Base-by-base conservation (phyloP, 495 filamentous ascomycete genomes). In the Aspergillus cristatus region DNA sequence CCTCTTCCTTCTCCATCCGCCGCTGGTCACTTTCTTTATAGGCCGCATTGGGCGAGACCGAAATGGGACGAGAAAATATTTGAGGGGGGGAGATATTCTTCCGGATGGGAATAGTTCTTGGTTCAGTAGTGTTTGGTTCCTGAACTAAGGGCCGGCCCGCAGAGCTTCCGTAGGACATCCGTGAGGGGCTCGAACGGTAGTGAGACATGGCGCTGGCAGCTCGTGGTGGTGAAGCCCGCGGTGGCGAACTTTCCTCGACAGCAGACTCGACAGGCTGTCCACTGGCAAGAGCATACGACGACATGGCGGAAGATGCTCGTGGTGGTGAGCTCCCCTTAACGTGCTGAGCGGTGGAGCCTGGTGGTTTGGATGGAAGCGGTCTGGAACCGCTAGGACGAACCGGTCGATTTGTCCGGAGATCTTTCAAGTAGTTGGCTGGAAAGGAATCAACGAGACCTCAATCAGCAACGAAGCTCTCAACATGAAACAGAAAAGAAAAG, bases 1-100 rank as follows among this genome's bases (percentile, higher is more conserved):
- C 83, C 54, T 95, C 86, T 53, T 90, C 82, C 51, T 81, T 84
- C 57, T 95, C 88, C 68, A 89, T 82, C 71, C 83, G 86, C 38
- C 88, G 70, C 49, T 82, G 78, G 11, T 78, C 81, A 37, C 74
- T 81, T 64, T 94, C 87, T 14, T 79, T 78, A 60, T 94, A 95
- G 2, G 71, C 72, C 14, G 75, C 69, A 28, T 62, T 76, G 8
- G 77, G 72, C 3, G 63, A 58, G 34, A 45, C 39, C 12, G 62
- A 38, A 6, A 53, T 44, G 4, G 48, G 38, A 12, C 50, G 48
- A 13, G 51, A 57, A 25, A 57, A 50, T 6, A 62, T 49, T 33
- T 55, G 53, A 25, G 63, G 54, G 11, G 72, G 68, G 49, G 51
- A 71, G 35, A 53, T 67, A 37, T 55, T 70, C 46, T 64, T 58